Evolutionary conservation across 768 basidiomycete genomes (phyloP).

Genomic region (Russula ochroleuca): DNA sequence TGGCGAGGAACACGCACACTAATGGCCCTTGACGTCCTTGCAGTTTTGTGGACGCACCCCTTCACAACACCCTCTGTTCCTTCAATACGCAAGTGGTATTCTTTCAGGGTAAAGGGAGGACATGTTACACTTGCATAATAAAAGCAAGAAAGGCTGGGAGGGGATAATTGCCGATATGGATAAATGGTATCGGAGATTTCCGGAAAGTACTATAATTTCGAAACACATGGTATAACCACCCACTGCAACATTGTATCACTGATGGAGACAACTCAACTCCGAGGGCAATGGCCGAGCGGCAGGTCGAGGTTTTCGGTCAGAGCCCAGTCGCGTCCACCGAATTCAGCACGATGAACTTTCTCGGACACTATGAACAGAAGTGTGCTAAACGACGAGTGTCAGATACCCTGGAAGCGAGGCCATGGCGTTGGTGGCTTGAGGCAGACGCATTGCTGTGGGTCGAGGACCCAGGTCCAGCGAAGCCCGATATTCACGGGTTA

Average conservation of each 20-base stretch:
- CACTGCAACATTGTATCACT: not conserved
- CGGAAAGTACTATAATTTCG: not conserved
- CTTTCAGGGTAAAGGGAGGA: not conserved
- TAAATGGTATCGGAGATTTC: constrained; percentile 7
- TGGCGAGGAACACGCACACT: not conserved
- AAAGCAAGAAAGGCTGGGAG: not conserved
- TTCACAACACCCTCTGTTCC: constrained; percentile 5
- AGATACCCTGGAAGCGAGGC: constrained; percentile 5
- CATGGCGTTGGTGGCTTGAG: constrained; percentile 17
- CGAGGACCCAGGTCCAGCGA: constrained; percentile 5
- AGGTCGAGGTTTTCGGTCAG: not conserved
- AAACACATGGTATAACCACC: not conserved
- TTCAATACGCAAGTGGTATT: not conserved
- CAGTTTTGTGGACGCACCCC: not conserved
- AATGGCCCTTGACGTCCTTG: constrained; percentile 1
- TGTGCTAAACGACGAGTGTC: not conserved
- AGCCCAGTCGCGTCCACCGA: not conserved
- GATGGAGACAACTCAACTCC: not conserved
- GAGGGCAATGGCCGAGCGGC: not conserved
- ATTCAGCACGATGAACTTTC: not conserved
- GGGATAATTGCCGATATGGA: not conserved
- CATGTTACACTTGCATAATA: not conserved
- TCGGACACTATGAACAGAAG: not conserved
- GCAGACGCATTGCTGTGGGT: constrained; percentile 12
- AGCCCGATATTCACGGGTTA: constrained; percentile 15